Conservation (phyloP, 164 flowering plant species). For the Macadamia integrifolia region DNA sequence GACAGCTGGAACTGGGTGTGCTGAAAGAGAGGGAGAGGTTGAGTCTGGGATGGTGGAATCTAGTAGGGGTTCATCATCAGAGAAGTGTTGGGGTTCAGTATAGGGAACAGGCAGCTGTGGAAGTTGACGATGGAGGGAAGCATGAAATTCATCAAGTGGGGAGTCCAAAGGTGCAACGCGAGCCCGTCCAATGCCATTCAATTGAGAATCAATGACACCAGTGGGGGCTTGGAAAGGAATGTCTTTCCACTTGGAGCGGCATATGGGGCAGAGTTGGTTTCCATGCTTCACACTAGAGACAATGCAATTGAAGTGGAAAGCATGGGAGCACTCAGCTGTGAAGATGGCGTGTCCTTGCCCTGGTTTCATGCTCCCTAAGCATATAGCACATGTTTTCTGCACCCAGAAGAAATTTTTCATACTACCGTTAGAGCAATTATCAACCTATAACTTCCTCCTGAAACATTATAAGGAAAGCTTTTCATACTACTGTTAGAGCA, state of each 20-base stretch:
- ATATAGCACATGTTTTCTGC: conserved; percentile 34
- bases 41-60: neutral
- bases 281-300: conserved; percentile 27
- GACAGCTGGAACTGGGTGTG: conserved; percentile 8
- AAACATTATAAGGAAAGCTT: too few relatives aligned
- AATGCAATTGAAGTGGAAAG: conserved; percentile 36
- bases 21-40: neutral
- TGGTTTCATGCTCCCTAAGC: conserved; percentile 22
- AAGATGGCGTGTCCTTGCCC: conserved; percentile 31
- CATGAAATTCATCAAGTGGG: conserved; percentile 1
- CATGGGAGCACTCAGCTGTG: conserved; percentile 34
- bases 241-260: conserved; percentile 33
- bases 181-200: neutral
- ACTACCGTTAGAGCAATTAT: neutral
- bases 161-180: conserved; percentile 8
- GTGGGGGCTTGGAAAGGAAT: conserved; percentile 24
- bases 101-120: neutral
- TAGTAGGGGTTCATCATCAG: conserved; percentile 34
- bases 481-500: too few relatives aligned
- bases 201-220: conserved; percentile 1
- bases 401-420: neutral
- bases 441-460: too few relatives aligned
- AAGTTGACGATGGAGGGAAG: neutral
- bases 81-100: conserved; percentile 19
- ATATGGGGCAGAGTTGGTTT: conserved; percentile 29